A percentile compares a stretch with the other conserved stretches of the same genome.
Conservation (phyloP, 192 early-diverging fungal genomes). For the Linnemannia schmuckeri region DNA sequence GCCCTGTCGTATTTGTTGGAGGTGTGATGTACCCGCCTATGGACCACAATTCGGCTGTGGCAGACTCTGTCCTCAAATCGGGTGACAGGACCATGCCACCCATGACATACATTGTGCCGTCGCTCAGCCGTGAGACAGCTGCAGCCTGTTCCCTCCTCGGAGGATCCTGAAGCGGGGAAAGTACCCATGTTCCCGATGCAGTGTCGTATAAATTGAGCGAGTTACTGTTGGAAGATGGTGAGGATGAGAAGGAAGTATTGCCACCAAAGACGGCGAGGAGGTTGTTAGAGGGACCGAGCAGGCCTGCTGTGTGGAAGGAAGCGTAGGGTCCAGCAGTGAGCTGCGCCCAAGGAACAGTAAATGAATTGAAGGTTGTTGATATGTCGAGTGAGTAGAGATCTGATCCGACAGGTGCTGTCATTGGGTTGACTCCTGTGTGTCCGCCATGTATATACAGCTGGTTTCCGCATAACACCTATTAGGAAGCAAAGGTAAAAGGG, state of each 20-base stretch:
- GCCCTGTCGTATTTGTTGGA: not conserved
- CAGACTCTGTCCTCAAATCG: conserved; percentile 18
- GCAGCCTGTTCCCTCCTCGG: conserved; percentile 39
- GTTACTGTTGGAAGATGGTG: conserved; percentile 5
- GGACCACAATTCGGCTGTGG: conserved; percentile 35
- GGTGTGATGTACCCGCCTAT: conserved; percentile 31
- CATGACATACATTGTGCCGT: conserved; percentile 43
- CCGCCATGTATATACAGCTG: conserved; percentile 47
- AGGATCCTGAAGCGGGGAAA: conserved; percentile 38
- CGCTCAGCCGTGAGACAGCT: conserved; percentile 27
- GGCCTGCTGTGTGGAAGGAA: conserved; percentile 32
- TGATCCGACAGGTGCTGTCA: conserved; percentile 42
- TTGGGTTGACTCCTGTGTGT: conserved; percentile 44
- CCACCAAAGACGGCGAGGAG: conserved; percentile 47
- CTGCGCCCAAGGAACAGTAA: conserved; percentile 41
- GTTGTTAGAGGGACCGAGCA: conserved; percentile 25
- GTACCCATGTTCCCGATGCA: conserved; percentile 14
- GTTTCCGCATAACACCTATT: conserved; percentile 35
- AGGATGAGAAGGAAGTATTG: conserved; percentile 34
- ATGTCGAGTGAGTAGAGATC: conserved; percentile 49
- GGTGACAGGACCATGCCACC: conserved; percentile 38
- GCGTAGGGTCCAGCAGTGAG: conserved; percentile 49
- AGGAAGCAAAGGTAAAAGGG: not conserved
- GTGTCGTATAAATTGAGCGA: conserved; percentile 39
- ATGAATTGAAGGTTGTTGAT: conserved; percentile 40